phyloP scores from a whole-genome alignment of 805 yeast species.

The Suhomyces sp. region DNA sequence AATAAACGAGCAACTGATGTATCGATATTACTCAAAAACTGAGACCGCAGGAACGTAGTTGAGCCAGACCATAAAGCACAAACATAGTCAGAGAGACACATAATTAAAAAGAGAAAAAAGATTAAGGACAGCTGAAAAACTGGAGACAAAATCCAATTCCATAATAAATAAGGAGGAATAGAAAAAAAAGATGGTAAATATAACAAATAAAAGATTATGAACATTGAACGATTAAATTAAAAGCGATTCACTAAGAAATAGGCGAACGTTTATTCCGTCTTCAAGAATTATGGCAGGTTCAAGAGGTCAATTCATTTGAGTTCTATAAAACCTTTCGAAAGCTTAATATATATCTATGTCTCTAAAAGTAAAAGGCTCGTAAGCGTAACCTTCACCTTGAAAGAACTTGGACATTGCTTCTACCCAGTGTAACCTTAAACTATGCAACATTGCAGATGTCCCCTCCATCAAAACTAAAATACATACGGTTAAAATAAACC shows the following conservation, averaged over 20 bases:
- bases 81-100: not conserved
- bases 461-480: conserved; percentile 97
- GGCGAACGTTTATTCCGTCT: not conserved
- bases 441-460: conserved; percentile 97
- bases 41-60: not conserved
- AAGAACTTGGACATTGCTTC: conserved; percentile 98
- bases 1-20: not conserved
- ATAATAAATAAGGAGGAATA: not conserved
- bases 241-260: not conserved
- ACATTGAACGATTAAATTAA: not conserved
- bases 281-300: not conserved
- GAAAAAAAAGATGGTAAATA: not conserved
- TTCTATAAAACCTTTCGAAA: not conserved
- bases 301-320: not conserved
- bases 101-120: not conserved
- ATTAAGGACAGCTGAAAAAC: not conserved
- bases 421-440: conserved; percentile 98
- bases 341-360: conserved; percentile 6
- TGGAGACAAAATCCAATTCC: not conserved
- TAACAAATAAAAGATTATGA: not conserved
- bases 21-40: not conserved
- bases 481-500: conserved; percentile 90
- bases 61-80: not conserved
- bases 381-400: conserved; percentile 93
- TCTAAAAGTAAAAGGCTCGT: conserved; percentile 78